These are phyloP conservation scores for Tetraselmis striata DNA, from an alignment of 139 green algal species.

Conservation along the genomic window DNA sequence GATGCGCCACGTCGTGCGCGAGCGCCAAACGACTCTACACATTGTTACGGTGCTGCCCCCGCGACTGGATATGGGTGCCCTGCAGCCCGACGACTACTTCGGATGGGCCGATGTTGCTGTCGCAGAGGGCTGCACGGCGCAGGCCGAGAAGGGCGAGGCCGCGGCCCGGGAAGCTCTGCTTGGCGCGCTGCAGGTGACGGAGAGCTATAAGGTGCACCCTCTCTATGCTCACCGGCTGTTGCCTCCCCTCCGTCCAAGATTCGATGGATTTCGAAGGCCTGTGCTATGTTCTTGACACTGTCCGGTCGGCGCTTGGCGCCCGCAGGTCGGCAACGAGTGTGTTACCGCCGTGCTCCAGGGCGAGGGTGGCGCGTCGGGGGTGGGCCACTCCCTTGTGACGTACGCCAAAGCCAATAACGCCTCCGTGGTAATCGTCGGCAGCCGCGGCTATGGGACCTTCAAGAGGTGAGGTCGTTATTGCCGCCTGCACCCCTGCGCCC, in stretches of 20 bases:
- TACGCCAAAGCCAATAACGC: neutral
- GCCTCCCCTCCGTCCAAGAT: too few species aligned
- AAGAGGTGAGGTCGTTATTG: neutral
- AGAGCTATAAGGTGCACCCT: neutral
- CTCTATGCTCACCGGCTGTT: too few species aligned
- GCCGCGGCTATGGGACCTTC: neutral
- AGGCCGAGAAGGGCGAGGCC: neutral
- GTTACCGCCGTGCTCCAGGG: neutral
- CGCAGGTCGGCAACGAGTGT: neutral
- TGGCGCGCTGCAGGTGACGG: neutral
- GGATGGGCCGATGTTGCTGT: neutral
- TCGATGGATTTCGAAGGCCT: too few species aligned
- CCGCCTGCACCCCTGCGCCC: too few species aligned
- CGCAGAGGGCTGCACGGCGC: neutral
- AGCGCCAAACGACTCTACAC: neutral
- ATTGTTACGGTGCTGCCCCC: neutral
- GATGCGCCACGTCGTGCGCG: neutral
- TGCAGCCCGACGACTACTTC: neutral
- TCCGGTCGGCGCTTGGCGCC: too few species aligned
- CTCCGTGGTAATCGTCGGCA: neutral
- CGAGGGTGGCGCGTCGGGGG: neutral
- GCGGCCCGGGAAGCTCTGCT: neutral
- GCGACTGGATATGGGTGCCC: neutral
- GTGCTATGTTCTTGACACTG: too few species aligned
- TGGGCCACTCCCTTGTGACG: neutral